These are phyloP conservation scores for Polychaeton citri DNA, from an alignment of 2,329 filamentous ascomycete species.

Conservation along the genomic window DNA sequence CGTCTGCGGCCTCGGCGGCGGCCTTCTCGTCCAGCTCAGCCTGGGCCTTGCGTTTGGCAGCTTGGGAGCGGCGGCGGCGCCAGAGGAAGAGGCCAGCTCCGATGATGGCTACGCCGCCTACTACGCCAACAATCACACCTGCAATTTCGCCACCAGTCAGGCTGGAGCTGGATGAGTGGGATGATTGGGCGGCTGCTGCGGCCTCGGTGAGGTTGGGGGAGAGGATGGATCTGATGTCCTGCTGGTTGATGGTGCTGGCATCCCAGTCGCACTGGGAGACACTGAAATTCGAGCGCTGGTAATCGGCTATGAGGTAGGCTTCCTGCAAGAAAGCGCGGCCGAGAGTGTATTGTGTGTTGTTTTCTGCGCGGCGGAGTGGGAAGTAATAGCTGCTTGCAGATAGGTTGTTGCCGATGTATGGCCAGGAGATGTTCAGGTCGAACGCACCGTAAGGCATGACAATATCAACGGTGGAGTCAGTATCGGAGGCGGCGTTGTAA, in stretches of 20 bases:
- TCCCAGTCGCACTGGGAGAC: conserved; percentile 23
- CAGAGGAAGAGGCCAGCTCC: conserved; percentile 14
- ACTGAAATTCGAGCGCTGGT: conserved; percentile 23
- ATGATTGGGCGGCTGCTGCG: conserved; percentile 4
- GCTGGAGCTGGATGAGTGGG: conserved; percentile 4
- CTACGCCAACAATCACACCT: conserved; percentile 21
- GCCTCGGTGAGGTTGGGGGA: conserved; percentile 8
- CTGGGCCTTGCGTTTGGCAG: conserved; percentile 8
- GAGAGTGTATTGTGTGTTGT: conserved; percentile 22
- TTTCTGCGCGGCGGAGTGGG: conserved; percentile 20
- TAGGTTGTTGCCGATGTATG: conserved; percentile 12
- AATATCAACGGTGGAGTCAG: conserved; percentile 17
- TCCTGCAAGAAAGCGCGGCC: conserved; percentile 25
- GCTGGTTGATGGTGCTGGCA: conserved; percentile 7
- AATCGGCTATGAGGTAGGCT: conserved; percentile 25
- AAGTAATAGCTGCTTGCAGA: conserved; percentile 20
- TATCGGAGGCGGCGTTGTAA: conserved; percentile 4
- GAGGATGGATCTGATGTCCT: conserved; percentile 17
- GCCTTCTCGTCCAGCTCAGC: conserved; percentile 8
- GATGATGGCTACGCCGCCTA: conserved; percentile 14
- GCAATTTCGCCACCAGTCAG: conserved; percentile 20
- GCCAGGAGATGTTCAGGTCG: conserved; percentile 18
- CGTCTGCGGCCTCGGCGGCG: conserved; percentile 5
- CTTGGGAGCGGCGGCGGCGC: conserved; percentile 7
- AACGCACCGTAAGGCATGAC: conserved; percentile 24